phyloP scores from a whole-genome alignment of 2,329 filamentous ascomycete genomes.

The Nigrospora osmanthi region DNA sequence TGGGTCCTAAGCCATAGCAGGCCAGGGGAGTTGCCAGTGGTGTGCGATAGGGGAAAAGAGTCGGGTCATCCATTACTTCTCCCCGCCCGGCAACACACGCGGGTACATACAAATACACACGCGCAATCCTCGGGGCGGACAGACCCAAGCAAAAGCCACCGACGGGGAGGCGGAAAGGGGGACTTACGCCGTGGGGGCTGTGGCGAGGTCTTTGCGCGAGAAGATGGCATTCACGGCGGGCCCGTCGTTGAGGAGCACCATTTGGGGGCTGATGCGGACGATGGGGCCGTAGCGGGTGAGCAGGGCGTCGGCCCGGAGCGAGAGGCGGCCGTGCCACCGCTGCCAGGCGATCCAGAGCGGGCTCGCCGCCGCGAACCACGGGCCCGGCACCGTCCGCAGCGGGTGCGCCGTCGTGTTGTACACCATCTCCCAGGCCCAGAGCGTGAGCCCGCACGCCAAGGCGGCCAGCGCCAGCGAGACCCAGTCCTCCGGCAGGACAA shows the following conservation, averaged over 20 bases:
- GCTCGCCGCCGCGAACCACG: conserved; percentile 5
- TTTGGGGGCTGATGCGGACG: conserved; percentile 14
- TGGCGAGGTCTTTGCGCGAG: conserved; percentile 8
- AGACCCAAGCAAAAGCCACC: too few species aligned
- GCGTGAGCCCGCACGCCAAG: neutral
- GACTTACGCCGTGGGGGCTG: conserved; percentile 4
- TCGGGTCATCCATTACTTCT: too few species aligned
- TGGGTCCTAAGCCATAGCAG: too few species aligned
- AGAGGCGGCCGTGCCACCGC: conserved; percentile 9
- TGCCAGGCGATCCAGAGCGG: conserved; percentile 10
- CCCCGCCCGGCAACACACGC: too few species aligned
- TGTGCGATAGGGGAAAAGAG: too few species aligned
- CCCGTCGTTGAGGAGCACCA: conserved; percentile 16
- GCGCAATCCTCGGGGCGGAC: too few species aligned
- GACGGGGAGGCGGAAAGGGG: too few species aligned
- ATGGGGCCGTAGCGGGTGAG: conserved; percentile 13
- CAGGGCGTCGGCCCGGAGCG: conserved; percentile 7
- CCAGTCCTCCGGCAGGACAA: conserved; percentile 3
- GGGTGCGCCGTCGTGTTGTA: neutral
- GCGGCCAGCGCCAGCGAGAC: neutral
- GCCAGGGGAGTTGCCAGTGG: too few species aligned
- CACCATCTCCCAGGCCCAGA: neutral
- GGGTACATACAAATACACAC: too few species aligned
- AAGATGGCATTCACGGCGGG: conserved; percentile 7
- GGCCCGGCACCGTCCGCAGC: conserved; percentile 2